A percentile compares a stretch with the other conserved stretches of the same genome.
Conservation (phyloP, 2,329 filamentous ascomycete species). For the Fusarium udum region DNA sequence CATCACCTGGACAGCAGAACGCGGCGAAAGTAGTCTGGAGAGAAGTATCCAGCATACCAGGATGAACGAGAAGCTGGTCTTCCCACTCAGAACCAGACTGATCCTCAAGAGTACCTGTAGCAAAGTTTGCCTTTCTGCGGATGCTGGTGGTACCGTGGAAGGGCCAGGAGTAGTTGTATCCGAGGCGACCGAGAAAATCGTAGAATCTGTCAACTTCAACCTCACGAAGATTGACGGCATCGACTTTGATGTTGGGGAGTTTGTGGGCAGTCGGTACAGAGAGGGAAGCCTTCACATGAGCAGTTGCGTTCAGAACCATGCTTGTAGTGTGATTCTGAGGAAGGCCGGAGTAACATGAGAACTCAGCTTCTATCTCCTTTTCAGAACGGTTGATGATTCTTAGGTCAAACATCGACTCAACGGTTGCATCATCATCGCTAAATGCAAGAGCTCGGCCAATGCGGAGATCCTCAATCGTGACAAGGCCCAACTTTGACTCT, state of each 20-base stretch:
- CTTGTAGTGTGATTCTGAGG: not conserved
- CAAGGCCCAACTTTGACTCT: accelerated
- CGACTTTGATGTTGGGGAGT: not conserved
- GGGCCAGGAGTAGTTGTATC: not conserved
- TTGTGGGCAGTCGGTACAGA: accelerated
- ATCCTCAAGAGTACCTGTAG: not conserved
- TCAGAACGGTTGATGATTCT: not conserved
- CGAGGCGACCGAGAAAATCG: not conserved
- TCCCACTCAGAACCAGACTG: not conserved
- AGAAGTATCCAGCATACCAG: slow-evolving; percentile 45
- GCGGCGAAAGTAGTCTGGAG: slow-evolving; percentile 49
- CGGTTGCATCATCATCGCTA: not conserved
- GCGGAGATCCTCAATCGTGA: accelerated
- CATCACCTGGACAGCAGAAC: slow-evolving; percentile 46
- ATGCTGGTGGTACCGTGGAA: not conserved
- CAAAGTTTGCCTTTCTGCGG: not conserved
- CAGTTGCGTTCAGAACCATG: not conserved
- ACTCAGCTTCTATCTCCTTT: accelerated
- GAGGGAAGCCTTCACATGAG: accelerated
- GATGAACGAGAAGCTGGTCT: not conserved
- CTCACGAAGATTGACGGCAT: accelerated
- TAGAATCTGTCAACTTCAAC: not conserved
- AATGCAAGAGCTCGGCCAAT: accelerated
- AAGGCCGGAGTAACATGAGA: not conserved
- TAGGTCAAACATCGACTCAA: not conserved